Conservation (phyloP, 2,329 filamentous ascomycete genomes). For the Hypomyces perniciosus region DNA sequence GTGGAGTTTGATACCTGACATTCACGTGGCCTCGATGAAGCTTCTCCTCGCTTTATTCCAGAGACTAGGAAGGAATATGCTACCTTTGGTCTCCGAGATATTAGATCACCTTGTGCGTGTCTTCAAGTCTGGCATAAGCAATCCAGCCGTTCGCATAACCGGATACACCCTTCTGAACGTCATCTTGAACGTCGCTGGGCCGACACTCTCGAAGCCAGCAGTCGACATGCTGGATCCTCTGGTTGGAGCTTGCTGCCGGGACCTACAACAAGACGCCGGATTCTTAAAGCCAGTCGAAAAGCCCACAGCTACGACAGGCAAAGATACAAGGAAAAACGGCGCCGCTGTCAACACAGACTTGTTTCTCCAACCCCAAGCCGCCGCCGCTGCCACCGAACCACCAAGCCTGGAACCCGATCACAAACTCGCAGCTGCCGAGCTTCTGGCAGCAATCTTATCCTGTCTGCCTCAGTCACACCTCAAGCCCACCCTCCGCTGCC, state of each 20-base stretch:
- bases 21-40: slow-evolving; percentile 66
- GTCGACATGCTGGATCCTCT: slow-evolving; percentile 57
- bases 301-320: slow-evolving; percentile 22
- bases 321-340: slow-evolving; percentile 33
- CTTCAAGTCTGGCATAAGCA: slow-evolving; percentile 53
- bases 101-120: slow-evolving; percentile 68
- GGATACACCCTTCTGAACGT: slow-evolving; percentile 54
- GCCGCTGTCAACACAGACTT: slow-evolving; percentile 62
- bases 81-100: slow-evolving; percentile 56
- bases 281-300: slow-evolving; percentile 37
- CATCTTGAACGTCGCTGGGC: slow-evolving; percentile 57
- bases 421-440: slow-evolving; percentile 47
- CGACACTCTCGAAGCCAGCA: slow-evolving; percentile 58
- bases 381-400: slow-evolving; percentile 23
- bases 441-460: slow-evolving; percentile 59
- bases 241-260: slow-evolving; percentile 65
- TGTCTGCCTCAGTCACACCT: slow-evolving; percentile 61
- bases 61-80: slow-evolving; percentile 51
- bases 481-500: slow-evolving; percentile 63
- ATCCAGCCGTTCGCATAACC: slow-evolving; percentile 50
- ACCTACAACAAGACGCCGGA: slow-evolving; percentile 56
- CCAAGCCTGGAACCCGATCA: slow-evolving; percentile 40
- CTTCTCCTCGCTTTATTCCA: slow-evolving; percentile 52
- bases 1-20: slow-evolving; percentile 63
- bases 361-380: slow-evolving; percentile 49